Base-by-base conservation (phyloP, 1,284 basidiomycete genomes). In the Chalciporus sp. region DNA sequence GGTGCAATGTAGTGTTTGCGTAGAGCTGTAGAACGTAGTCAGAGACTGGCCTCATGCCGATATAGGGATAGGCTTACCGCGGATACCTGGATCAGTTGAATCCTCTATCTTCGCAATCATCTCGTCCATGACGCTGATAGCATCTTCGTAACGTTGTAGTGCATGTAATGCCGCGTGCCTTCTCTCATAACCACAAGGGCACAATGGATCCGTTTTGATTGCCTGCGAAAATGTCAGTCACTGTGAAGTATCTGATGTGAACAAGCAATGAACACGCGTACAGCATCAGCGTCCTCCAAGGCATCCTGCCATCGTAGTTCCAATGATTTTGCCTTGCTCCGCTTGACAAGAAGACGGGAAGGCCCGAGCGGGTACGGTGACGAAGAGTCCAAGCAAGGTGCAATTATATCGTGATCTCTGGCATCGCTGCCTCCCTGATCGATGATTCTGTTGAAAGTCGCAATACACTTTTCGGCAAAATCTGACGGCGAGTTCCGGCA, bases 111-210 rank as follows among this genome's bases (percentile, higher is more conserved):
- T 20, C n/a, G 46, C 19, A 31, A 40, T 11, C 35, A 17, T 52
- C 33, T 39, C 20, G 23, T 19, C 26, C 27, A 29, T 29, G 23
- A 33, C 23, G 12, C 26, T 19, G 26, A 20, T 40, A 3, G 17
- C 23, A 7, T 41, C 48, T 23, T 14, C 2, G 12, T 51, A 52
- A 40, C 47, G 20, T 27, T 23, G 12, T 7, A 27, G 39, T 9
- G 27, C 37, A 20, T 51, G 37, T 28, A 52, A 14, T 12, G 19
- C 27, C 8, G 28, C 26, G n/a, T 52, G 37, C 23, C 47, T 52
- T 48, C 48, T 37, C 48, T 52, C 27, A 19, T 50, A 29, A 3
- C 37, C 51, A 26, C 48, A 52, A 28, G 48, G 37, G 10, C n/a
- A 52, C 20, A 27, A 31, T 29, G 14, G 7, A 33, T 40, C 47